These are phyloP conservation scores for Tagetes patula DNA, from an alignment of 129 eudicot species.

Conservation along the genomic window DNA sequence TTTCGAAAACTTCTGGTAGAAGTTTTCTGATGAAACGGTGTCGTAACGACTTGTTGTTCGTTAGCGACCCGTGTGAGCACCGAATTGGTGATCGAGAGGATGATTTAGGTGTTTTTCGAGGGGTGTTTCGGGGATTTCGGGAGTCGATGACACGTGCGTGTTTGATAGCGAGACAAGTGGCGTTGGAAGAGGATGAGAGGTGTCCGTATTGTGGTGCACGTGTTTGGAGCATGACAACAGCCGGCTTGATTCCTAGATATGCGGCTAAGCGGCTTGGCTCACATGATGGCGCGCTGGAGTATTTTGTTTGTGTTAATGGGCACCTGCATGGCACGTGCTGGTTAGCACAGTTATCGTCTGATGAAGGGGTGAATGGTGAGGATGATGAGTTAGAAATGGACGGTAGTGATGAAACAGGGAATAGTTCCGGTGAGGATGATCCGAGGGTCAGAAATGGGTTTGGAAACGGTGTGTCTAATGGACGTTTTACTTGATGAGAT, in stretches of 20 bases:
- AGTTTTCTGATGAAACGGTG: slow-evolving; percentile 64
- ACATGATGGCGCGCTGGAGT: slow-evolving; percentile 63
- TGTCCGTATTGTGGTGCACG: slow-evolving; percentile 84
- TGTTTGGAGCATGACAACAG: slow-evolving; percentile 79
- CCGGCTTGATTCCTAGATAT: slow-evolving; percentile 53
- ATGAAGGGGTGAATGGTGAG: slow-evolving; percentile 26
- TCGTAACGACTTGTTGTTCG: slow-evolving; percentile 61
- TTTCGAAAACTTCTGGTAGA: slow-evolving; percentile 84
- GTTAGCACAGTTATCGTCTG: slow-evolving; percentile 60
- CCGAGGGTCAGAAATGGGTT: slow-evolving; percentile 22
- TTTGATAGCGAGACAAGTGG: slow-evolving; percentile 46
- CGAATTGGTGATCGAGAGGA: slow-evolving; percentile 40
- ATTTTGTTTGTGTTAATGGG: slow-evolving; percentile 77
- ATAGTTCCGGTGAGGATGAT: slow-evolving; percentile 19
- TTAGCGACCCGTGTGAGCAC: slow-evolving; percentile 94
- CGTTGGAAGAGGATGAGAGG: slow-evolving; percentile 53
- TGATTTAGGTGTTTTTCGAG: slow-evolving; percentile 77
- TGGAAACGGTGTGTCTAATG: not conserved
- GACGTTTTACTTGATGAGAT: slow-evolving; percentile 7
- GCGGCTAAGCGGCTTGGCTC: slow-evolving; percentile 80
- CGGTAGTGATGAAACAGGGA: slow-evolving; percentile 22
- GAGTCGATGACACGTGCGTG: slow-evolving; percentile 62
- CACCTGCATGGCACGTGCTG: slow-evolving; percentile 80
- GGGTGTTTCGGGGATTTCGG: slow-evolving; percentile 70
- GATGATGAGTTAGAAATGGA: slow-evolving; percentile 27